Conservation (phyloP, 2,329 filamentous ascomycete genomes). For the Colletotrichum lindemuthianum region DNA sequence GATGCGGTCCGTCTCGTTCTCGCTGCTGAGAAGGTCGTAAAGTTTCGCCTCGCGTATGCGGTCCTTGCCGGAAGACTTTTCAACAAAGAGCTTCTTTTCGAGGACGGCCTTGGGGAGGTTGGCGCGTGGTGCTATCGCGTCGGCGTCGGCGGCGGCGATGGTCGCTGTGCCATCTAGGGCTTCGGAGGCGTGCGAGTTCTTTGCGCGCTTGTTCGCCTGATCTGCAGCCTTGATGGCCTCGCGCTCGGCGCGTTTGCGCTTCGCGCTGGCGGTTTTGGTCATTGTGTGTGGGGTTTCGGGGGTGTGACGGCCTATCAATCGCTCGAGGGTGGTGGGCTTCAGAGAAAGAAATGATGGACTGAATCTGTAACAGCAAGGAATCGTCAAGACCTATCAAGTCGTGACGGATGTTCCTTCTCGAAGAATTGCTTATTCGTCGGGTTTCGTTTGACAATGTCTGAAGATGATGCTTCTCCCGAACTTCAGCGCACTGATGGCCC, state of each 20-base stretch:
- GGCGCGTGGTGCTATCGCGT: constrained; percentile 17
- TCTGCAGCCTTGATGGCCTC: constrained; percentile 35
- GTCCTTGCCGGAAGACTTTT: constrained; percentile 62
- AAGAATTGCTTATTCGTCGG: neutral
- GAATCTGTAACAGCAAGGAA: too few species aligned
- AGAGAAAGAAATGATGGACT: neutral
- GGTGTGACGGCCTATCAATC: neutral
- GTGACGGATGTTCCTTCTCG: neutral
- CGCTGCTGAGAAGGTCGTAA: constrained; percentile 70
- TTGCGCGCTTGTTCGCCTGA: constrained; percentile 39
- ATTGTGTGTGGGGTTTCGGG: constrained; percentile 4
- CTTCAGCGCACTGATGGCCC: constrained; percentile 10
- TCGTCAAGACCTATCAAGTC: too few species aligned
- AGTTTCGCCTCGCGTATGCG: constrained; percentile 67
- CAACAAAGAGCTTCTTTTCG: constrained; percentile 58
- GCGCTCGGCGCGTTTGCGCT: constrained; percentile 38
- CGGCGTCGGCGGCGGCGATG: constrained; percentile 6
- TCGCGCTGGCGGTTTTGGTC: constrained; percentile 37
- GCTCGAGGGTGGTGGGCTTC: neutral
- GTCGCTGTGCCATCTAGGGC: constrained; percentile 4
- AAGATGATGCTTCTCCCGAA: neutral
- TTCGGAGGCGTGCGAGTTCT: constrained; percentile 43
- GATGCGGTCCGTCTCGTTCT: constrained; percentile 65
- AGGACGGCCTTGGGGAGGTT: constrained; percentile 41
- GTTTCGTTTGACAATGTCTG: neutral